Base-by-base conservation (phyloP, 2,329 filamentous ascomycete species). In the Talaromyces sp. region DNA sequence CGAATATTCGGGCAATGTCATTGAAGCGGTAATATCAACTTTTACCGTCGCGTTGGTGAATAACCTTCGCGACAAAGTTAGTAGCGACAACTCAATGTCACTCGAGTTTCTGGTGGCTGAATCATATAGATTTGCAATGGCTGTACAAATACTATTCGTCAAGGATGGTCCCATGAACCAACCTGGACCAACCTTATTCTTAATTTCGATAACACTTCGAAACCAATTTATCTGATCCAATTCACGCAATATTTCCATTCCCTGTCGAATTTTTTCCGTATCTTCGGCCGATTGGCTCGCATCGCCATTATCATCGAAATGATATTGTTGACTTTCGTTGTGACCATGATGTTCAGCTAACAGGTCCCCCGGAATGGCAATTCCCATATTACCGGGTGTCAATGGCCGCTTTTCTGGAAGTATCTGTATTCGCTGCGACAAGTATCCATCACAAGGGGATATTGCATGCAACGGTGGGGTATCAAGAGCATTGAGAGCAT, bases 1-100 rank as follows among this genome's bases (percentile, higher is more conserved):
- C 7, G 61, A 57, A 47, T 65, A 65, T 24, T 65, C 47, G 10
- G 47, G 43, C 16, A 48, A 37, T 9, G 57, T 48, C 58, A 57
- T 65, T n/a, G 14, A 35, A 35, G 19, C 14, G 19, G n/a, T 6
- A 43, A 47, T 33, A 19, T 43, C 35, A 45, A 63, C 11, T 9
- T 27, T 52, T 16, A 11, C 13, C 16, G 48, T 33, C 9, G 48
- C 41, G 19, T 63, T 63, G 3, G 31, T 19, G 41, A 63, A 63
- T 16, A 63, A 3, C 14, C 10, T 47, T 6, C 35, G 11, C 10
- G 60, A 63, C 4, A 54, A 41, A 6, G 16, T 22, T 9, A 47
- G 31, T 14, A 54, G 33, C 13, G 39, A 48, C 41, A 19, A 19
- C n/a, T 47, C 14, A 10, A 16, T 19, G 37, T 60, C 58, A 19